Percentiles rank a stretch among this genome's conserved stretches.
phyloP scores from a whole-genome alignment of 1,284 basidiomycete genomes.

The Melampsora americana region DNA sequence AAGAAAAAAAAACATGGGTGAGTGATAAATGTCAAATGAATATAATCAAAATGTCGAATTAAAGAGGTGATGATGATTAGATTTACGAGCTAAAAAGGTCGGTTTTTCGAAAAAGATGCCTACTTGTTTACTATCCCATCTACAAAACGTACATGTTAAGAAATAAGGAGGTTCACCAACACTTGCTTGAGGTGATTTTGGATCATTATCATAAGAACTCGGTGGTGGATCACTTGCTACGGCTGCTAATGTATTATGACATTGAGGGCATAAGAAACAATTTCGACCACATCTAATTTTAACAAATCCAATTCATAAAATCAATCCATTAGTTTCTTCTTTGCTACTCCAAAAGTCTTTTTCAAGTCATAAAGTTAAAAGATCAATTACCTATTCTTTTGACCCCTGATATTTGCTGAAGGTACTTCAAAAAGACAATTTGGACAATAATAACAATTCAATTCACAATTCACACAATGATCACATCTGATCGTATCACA shows the following conservation, averaged over 20 bases:
- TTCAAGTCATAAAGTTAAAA: neutral
- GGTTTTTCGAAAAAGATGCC: conserved; percentile 93
- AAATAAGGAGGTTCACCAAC: conserved; percentile 82
- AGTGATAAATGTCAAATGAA: neutral
- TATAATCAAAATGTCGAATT: neutral
- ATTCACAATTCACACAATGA: conserved; percentile 83
- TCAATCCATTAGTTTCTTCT: neutral
- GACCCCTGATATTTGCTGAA: conserved; percentile 86
- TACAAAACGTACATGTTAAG: conserved; percentile 83
- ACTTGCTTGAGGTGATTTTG: conserved; percentile 52
- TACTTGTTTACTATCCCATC: conserved; percentile 88
- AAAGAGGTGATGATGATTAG: neutral
- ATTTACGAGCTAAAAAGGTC: conserved; percentile 68
- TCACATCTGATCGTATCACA: conserved; percentile 92
- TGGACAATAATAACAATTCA: conserved; percentile 94
- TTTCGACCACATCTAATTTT: conserved; percentile 92
- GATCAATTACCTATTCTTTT: conserved; percentile 75
- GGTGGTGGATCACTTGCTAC: conserved; percentile 77
- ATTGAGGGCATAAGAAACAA: conserved; percentile 93
- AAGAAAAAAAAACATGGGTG: too few relatives aligned
- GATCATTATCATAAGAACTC: conserved; percentile 59
- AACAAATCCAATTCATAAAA: too few relatives aligned
- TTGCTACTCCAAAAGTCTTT: too few relatives aligned
- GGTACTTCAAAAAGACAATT: conserved; percentile 99
- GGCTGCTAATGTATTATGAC: conserved; percentile 78